phyloP scores from a whole-genome alignment of 257 asterid species.

The Capsicum baccatum region DNA sequence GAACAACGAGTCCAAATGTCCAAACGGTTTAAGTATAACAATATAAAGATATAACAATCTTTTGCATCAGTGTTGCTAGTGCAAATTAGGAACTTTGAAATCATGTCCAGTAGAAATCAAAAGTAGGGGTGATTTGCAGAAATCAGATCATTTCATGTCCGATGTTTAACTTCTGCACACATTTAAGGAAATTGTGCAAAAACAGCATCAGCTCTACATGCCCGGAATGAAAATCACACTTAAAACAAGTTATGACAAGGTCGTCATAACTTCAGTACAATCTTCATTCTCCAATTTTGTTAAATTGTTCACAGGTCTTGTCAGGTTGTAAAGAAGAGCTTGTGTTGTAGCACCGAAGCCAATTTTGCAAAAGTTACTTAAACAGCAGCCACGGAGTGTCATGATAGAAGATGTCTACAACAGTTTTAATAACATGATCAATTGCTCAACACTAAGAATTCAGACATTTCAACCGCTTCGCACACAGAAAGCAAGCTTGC shows the following conservation, averaged over 20 bases:
- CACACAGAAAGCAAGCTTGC: not conserved
- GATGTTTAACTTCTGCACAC: not conserved
- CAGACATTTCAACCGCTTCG: not conserved
- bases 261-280: not conserved
- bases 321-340: not conserved
- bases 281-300: not conserved
- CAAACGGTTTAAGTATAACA: not conserved
- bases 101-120: not conserved
- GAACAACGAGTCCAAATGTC: not conserved
- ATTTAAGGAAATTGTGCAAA: not conserved
- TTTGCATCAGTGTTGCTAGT: slow-evolving; percentile 15
- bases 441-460: not conserved
- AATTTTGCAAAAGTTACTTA: not conserved
- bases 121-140: not conserved
- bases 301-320: not conserved
- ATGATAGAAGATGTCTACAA: not conserved
- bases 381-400: not conserved
- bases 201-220: too few species aligned
- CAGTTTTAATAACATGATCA: not conserved
- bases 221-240: not conserved
- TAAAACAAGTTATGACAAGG: not conserved
- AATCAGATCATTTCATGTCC: not conserved
- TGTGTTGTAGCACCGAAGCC: not conserved
- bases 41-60: not conserved
- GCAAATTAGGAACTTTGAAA: not conserved